Evolutionary conservation across 1,139 yeast species (phyloP), one percentile per base, ranked within the genome.

Genomic region (Magnusiomyces suaveolens): DNA sequence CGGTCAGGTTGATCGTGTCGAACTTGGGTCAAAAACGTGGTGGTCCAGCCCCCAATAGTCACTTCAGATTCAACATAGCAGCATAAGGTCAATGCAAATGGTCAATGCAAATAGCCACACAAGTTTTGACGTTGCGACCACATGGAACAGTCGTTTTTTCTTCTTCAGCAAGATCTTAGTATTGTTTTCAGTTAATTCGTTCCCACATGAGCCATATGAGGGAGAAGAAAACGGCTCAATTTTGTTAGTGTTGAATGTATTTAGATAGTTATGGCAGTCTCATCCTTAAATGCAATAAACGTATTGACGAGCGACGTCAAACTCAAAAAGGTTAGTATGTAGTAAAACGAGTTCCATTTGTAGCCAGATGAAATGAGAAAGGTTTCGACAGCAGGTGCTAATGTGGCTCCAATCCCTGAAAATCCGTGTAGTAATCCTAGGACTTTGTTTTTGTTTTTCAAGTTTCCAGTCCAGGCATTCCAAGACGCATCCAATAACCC

Each of bases 31-130:
- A 83, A 71, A 60, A 75, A 83, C 0, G 88, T 80, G 44, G 82
- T 84, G 39, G 81, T 75, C 88, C 88, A 84, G 36, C 87, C 87
- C 23, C 84, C 87, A 61, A 82, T 66, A 0, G 84, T 71, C 2
- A 83, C 87, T 64, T 84, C 89, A 1, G 79, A 75, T 2, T 89
- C 90, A 62, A 82, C 85, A 61, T 84, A 84, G 60, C 78, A 77
- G 52, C 83, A 74, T 4, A 81, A 75, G 58, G 79, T 82, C 20
- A 77, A 62, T 1, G 85, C 75, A 47, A 77, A 63, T 1, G 78
- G 60, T 87, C 87, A 83, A 1, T n/a, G n/a, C n/a, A n/a, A n/a
- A n/a, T n/a, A n/a, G n/a, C n/a, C n/a, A n/a, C n/a, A n/a, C n/a
- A n/a, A n/a, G n/a, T n/a, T n/a, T n/a, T 84, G 21, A 1, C 51